phyloP scores from a whole-genome alignment of 495 filamentous ascomycete species.

The Xanthoparmelia taractica region DNA sequence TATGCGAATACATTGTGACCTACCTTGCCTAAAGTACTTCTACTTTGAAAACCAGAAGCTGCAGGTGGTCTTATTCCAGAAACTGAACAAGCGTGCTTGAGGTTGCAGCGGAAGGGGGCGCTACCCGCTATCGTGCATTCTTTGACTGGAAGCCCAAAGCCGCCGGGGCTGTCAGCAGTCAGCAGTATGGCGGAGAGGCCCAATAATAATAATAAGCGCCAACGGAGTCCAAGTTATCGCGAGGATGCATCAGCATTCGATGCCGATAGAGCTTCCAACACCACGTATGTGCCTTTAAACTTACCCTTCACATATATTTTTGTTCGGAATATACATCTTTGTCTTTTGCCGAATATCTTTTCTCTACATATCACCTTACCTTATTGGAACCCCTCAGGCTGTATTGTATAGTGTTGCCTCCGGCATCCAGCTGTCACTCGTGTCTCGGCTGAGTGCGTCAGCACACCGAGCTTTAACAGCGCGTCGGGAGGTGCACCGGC shows the following conservation, averaged over 20 bases:
- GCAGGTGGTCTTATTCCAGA: neutral
- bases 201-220: constrained; percentile 39
- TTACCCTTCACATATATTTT: neutral
- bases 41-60: neutral
- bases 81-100: neutral
- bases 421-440: neutral
- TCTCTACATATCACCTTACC: neutral
- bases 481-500: neutral
- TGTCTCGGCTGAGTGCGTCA: neutral
- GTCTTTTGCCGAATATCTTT: too few species aligned
- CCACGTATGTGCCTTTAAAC: neutral
- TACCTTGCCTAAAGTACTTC: too few species aligned
- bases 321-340: neutral
- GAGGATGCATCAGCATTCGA: constrained; percentile 22
- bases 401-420: neutral
- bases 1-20: too few species aligned
- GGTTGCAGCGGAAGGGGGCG: constrained; percentile 12
- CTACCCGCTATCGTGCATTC: constrained; percentile 19
- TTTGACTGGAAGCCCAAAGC: constrained; percentile 15
- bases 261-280: neutral
- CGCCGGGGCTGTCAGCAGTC: constrained; percentile 8
- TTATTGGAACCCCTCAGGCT: neutral
- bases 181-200: constrained; percentile 29
- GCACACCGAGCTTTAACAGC: neutral
- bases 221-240: constrained; percentile 32